These are phyloP conservation scores for Castanea mollissima DNA, from an alignment of 306 rosid species.

Conservation along the genomic window DNA sequence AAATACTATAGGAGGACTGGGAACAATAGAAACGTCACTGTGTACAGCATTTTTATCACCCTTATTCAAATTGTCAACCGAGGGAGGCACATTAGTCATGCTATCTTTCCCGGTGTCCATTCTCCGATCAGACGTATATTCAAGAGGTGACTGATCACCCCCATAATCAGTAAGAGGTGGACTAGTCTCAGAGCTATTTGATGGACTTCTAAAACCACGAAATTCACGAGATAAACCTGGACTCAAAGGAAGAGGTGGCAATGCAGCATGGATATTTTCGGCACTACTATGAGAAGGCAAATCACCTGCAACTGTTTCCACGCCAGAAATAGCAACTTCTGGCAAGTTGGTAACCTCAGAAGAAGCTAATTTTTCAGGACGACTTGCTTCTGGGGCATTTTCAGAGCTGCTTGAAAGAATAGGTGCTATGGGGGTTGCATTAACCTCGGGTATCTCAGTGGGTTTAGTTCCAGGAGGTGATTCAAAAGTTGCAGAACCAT, in stretches of 20 bases:
- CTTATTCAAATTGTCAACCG: slow-evolving; percentile 36
- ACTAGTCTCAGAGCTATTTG: slow-evolving; percentile 38
- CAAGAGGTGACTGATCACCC: slow-evolving; percentile 32
- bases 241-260: slow-evolving; percentile 56
- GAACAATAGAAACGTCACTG: slow-evolving; percentile 36
- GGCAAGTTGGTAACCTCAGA: slow-evolving; percentile 41
- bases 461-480: slow-evolving; percentile 21
- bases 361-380: slow-evolving; percentile 38
- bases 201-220: slow-evolving; percentile 39
- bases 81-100: slow-evolving; percentile 30
- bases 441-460: slow-evolving; percentile 2
- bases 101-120: slow-evolving; percentile 41
- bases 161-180: slow-evolving; percentile 29
- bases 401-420: slow-evolving; percentile 36
- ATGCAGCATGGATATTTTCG: slow-evolving; percentile 34
- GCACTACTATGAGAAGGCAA: slow-evolving; percentile 37
- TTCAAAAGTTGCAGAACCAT: slow-evolving; percentile 34
- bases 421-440: slow-evolving; percentile 15
- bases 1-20: slow-evolving; percentile 42
- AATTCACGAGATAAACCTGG: slow-evolving; percentile 48
- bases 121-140: slow-evolving; percentile 31
- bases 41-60: slow-evolving; percentile 35
- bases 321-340: slow-evolving; percentile 36
- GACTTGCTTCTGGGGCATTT: slow-evolving; percentile 28
- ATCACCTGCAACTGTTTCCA: slow-evolving; percentile 35